Evolutionary conservation across 1,284 basidiomycete genomes (phyloP), one percentile per base, ranked within the genome.

Genomic region (Malassezia yamatoensis): DNA sequence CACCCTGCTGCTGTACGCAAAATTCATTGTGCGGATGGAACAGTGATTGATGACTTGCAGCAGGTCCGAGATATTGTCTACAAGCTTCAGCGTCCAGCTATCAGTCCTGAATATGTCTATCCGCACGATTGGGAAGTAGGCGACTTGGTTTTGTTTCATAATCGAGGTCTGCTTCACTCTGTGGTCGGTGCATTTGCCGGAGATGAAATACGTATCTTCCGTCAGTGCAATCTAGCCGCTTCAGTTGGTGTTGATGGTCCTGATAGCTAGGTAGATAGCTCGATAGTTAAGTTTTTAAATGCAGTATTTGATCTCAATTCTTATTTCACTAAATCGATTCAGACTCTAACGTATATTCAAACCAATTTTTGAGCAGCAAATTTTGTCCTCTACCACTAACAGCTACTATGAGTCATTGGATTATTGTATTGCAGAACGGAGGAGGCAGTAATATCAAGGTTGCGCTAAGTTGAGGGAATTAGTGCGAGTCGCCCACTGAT

Each of bases 21-120:
- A n/a, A 59, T 65, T 38, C 46, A 77, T 88, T 60, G 81, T 80
- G 13, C 82, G 85, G 8, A 78, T 88, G 87, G 87, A 24, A 84
- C 81, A 2, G 81, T 82, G 61, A 64, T 90, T 54, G 84, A 77
- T 2, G 82, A 88, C 67, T 77, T 89, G 34, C 79, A 81, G 62
- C 78, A 83, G 57, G 85, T 86, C 2, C 79, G 87, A n/a, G 82
- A 81, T 9, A 65, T 87, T 12, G 68, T 89, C 35, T 88, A 88
- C 77, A 80, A 79, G 71, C 83, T 89, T 79, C 86, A 90, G 73
- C 77, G 87, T 10, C 87, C 87, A 1, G 86, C 82, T 7, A 89
- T 90, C 60, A 81, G 83, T 1, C 86, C 86, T 2, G 76, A 36
- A 16, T 49, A 56, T 35, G 60, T 64, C 18, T 78, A 77, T 64